A percentile compares a stretch with the other conserved stretches of the same genome.
phyloP scores from a whole-genome alignment of 2,329 filamentous ascomycete genomes.

The Cladosporium sp. region DNA sequence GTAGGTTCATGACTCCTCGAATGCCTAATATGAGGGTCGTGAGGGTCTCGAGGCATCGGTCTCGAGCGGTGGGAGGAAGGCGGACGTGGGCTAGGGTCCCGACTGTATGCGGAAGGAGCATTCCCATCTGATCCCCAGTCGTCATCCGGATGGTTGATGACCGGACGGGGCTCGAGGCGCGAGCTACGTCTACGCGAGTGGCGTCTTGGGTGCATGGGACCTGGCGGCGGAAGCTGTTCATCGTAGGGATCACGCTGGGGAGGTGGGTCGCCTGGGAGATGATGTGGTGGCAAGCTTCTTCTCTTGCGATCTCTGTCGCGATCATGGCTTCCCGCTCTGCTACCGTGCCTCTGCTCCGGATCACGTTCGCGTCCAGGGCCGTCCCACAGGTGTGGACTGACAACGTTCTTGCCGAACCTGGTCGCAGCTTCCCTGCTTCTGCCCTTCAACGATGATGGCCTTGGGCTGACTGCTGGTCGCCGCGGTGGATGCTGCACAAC shows the following conservation, averaged over 20 bases:
- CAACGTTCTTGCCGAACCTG: constrained; percentile 32
- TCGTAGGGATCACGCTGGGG: constrained; percentile 6
- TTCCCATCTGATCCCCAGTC: constrained; percentile 4
- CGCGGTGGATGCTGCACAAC: constrained; percentile 39
- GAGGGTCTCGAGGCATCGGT: constrained; percentile 20
- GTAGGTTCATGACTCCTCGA: constrained; percentile 41
- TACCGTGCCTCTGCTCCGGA: constrained; percentile 12
- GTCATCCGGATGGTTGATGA: background rate
- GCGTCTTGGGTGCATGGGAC: background rate
- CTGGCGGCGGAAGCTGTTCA: constrained; percentile 3
- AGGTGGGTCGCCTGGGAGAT: constrained; percentile 7
- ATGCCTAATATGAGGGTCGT: constrained; percentile 35
- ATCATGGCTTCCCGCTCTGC: constrained; percentile 21
- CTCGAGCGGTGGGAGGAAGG: constrained; percentile 12
- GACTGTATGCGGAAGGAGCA: background rate
- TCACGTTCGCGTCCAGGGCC: constrained; percentile 17
- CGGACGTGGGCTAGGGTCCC: constrained; percentile 14
- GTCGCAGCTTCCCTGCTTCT: constrained; percentile 30
- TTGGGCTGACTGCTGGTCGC: constrained; percentile 28
- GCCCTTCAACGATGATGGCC: constrained; percentile 31
- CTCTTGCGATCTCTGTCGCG: constrained; percentile 17
- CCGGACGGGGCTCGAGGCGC: constrained; percentile 2
- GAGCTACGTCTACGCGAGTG: constrained; percentile 7
- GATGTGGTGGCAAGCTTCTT: constrained; percentile 21
- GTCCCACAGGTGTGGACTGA: constrained; percentile 35